phyloP scores from a whole-genome alignment of 441 rosid species.

The Jatropha multifida region DNA sequence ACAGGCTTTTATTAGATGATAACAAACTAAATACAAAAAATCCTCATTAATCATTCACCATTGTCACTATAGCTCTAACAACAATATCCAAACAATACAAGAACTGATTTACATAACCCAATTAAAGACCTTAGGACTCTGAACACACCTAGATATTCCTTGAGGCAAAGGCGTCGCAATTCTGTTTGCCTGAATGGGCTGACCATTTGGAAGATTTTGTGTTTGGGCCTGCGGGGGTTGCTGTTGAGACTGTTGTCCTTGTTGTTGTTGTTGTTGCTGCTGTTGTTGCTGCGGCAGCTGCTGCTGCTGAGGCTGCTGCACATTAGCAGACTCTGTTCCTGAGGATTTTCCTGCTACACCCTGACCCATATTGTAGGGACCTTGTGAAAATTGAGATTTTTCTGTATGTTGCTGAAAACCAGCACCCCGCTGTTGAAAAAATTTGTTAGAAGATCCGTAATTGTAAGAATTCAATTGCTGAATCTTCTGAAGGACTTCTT shows the following conservation, averaged over 20 bases:
- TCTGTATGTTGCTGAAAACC: conserved; percentile 61
- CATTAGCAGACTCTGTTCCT: conserved; percentile 49
- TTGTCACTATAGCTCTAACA: conserved; percentile 25
- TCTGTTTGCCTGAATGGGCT: conserved; percentile 63
- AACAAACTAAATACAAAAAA: conserved; percentile 20
- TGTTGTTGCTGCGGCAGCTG: conserved; percentile 22
- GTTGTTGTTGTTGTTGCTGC: conserved; percentile 39
- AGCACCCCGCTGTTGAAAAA: conserved; percentile 65
- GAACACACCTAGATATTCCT: conserved; percentile 99
- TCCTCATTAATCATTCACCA: conserved; percentile 11
- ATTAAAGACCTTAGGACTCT: conserved; percentile 78
- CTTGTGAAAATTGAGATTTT: conserved; percentile 61
- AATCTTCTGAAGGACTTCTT: conserved; percentile 94
- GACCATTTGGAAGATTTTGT: conserved; percentile 50
- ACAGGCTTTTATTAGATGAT: conserved; percentile 23
- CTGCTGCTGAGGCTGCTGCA: conserved; percentile 51
- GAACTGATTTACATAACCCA: conserved; percentile 55
- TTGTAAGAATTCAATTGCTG: conserved; percentile 76
- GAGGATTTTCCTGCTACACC: conserved; percentile 45
- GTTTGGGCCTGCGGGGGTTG: conserved; percentile 61
- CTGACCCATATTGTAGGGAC: conserved; percentile 41
- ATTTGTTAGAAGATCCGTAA: conserved; percentile 62
- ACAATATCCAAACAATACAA: conserved; percentile 44
- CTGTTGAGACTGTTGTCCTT: conserved; percentile 58
- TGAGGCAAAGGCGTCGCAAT: conserved; percentile 80